Evolutionary conservation across 2,329 filamentous ascomycete genomes (phyloP), one percentile per base, ranked within the genome.

Genomic region (Parastagonospora avenae): DNA sequence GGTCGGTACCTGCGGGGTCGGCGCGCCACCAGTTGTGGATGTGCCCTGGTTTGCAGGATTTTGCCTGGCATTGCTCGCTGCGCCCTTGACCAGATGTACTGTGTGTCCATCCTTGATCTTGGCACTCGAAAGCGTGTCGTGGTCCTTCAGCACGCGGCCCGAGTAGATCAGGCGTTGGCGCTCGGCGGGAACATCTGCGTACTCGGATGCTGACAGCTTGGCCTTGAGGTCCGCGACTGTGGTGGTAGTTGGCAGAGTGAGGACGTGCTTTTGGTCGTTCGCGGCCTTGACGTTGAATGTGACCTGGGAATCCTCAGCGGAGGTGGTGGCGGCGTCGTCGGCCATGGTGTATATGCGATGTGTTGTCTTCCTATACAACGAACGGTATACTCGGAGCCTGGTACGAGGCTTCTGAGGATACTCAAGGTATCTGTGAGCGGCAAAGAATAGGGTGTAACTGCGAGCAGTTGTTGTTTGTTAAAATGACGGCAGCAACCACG

Each of bases 281-380:
- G 91, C 92, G n/a, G 91, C 90, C 81, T 97, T 99, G 77, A 99
- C 88, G 79, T 92, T 94, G 85, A 99, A 97, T 74, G 90, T 96
- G 78, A 99, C 79, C 67, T 92, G 87, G 67, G 87, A 79, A 69
- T 92, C 90, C 66, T 85, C 82, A 48, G 79, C 73, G 67, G 67
- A 61, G 5, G 44, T 33, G 30, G 68, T 57, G 61, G 80, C 74
- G 62, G 80, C 75, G 69, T 83, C 84, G 74, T 90, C 88, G 71
- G 88, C 82, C 87, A 90, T 90, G 68, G 50, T 58, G 50, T 55
- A 50, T 6, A n/a, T 11, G 28, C 2, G 15, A 12, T 38, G 44
- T 5, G 10, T 12, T 46, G 44, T 12, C 42, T 10, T 15, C 30
- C n/a, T 16, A 19, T 46, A 24, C 35, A 46, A 33, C 43, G 33